Evolutionary conservation across 2,329 filamentous ascomycete genomes (phyloP).

Genomic region (Colletotrichum cuscutae): DNA sequence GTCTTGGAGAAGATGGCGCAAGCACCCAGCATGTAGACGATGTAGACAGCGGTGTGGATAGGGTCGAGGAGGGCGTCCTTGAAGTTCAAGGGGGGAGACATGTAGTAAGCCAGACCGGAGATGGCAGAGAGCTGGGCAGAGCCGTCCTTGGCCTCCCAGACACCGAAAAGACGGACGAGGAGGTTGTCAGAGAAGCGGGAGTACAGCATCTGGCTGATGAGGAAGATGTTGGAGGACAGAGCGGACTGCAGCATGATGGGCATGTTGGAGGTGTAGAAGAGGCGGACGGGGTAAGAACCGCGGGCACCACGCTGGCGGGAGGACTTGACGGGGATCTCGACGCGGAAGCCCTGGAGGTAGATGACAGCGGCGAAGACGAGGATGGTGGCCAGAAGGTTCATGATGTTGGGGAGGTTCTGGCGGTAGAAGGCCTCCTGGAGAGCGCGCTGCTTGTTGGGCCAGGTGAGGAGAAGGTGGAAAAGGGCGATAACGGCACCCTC

Average conservation of each 20-base stretch:
- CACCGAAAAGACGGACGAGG: conserved; percentile 94
- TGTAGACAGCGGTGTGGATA: conserved; percentile 95
- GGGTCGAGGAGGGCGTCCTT: conserved; percentile 96
- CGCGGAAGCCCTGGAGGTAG: conserved; percentile 99
- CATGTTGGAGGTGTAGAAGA: conserved; percentile 99
- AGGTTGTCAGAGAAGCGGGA: conserved; percentile 99
- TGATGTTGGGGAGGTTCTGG: conserved; percentile 99
- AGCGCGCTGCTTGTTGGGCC: conserved; percentile 99
- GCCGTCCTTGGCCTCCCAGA: conserved; percentile 97
- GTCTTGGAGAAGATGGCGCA: conserved; percentile 99
- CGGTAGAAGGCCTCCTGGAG: conserved; percentile 99
- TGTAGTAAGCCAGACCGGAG: conserved; percentile 98
- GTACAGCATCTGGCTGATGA: conserved; percentile 99
- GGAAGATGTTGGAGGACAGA: conserved; percentile 98
- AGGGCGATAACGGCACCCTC: conserved; percentile 98
- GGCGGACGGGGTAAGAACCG: conserved; percentile 96
- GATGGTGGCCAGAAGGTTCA: conserved; percentile 95
- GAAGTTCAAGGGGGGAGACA: conserved; percentile 98
- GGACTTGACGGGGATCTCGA: conserved; percentile 99
- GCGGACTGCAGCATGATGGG: conserved; percentile 99
- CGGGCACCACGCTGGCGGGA: conserved; percentile 98
- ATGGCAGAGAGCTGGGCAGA: conserved; percentile 94
- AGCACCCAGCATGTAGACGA: conserved; percentile 96
- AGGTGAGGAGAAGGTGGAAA: conserved; percentile 97
- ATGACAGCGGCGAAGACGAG: conserved; percentile 96